phyloP scores from a whole-genome alignment of 2,329 filamentous ascomycete species.

The Colletotrichum cereale region DNA sequence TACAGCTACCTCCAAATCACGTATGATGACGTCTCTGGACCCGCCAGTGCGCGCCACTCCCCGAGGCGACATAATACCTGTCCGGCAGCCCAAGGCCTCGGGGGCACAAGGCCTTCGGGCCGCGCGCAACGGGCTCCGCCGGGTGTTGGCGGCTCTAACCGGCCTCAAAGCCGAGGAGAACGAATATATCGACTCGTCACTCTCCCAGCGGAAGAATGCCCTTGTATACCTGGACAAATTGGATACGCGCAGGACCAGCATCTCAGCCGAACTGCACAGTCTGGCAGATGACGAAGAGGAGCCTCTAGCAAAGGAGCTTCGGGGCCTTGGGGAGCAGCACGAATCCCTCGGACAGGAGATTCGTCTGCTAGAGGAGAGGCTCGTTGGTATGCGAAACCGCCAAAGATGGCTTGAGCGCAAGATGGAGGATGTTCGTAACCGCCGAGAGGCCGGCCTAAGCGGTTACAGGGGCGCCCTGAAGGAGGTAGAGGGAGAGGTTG shows the following conservation, averaged over 20 bases:
- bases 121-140: conserved; percentile 74
- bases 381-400: conserved; percentile 70
- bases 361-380: conserved; percentile 71
- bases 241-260: conserved; percentile 61
- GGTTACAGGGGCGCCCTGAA: conserved; percentile 77
- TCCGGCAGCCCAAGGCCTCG: conserved; percentile 65
- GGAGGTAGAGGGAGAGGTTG: conserved; percentile 74
- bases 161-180: conserved; percentile 77
- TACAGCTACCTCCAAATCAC: conserved; percentile 53
- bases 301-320: conserved; percentile 71
- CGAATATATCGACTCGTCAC: conserved; percentile 67
- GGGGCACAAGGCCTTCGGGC: conserved; percentile 69
- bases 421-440: conserved; percentile 73
- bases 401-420: conserved; percentile 70
- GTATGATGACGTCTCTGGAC: conserved; percentile 58
- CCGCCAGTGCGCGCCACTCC: conserved; percentile 52
- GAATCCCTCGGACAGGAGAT: conserved; percentile 72
- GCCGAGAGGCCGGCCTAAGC: conserved; percentile 77
- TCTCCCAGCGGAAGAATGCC: conserved; percentile 68
- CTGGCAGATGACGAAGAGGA: conserved; percentile 69
- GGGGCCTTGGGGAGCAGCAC: conserved; percentile 68
- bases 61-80: conserved; percentile 68
- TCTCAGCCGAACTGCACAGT: conserved; percentile 63
- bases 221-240: conserved; percentile 69
- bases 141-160: conserved; percentile 73